Percentiles rank a stretch among this genome's conserved stretches.
These are phyloP conservation scores for Kwoniella bestiolae DNA, from an alignment of 768 basidiomycete species.

Conservation along the genomic window DNA sequence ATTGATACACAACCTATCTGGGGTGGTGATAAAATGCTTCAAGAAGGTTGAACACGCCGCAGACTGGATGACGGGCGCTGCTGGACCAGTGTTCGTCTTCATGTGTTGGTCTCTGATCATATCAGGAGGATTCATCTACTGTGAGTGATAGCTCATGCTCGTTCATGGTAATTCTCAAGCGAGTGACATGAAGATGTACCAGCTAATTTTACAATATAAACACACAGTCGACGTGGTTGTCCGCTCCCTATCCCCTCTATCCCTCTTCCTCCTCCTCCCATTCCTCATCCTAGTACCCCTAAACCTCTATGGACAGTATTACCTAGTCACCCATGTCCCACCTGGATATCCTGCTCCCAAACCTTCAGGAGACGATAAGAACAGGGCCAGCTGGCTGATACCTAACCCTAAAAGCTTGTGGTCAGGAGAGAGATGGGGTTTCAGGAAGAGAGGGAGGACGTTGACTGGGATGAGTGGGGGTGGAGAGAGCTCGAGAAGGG, in stretches of 20 bases:
- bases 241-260: constrained; percentile 67
- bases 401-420: constrained; percentile 20
- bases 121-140: constrained; percentile 74
- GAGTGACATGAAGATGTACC: constrained; percentile 54
- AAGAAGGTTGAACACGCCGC: constrained; percentile 71
- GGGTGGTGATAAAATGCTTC: constrained; percentile 66
- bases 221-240: constrained; percentile 75
- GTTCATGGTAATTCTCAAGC: too few relatives aligned
- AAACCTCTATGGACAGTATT: constrained; percentile 83
- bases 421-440: constrained; percentile 27
- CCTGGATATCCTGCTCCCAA: constrained; percentile 71
- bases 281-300: constrained; percentile 73
- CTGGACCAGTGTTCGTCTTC: constrained; percentile 85
- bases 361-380: constrained; percentile 21
- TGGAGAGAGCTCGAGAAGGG: constrained; percentile 16
- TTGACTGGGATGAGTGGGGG: constrained; percentile 8
- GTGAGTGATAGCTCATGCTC: constrained; percentile 62
- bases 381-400: constrained; percentile 18
- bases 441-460: constrained; percentile 1
- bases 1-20: constrained; percentile 40
- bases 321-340: constrained; percentile 73
- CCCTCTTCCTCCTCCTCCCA: constrained; percentile 64
- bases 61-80: constrained; percentile 82
- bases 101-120: constrained; percentile 76
- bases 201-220: not conserved